A percentile compares a stretch with the other conserved stretches of the same genome.
These are phyloP conservation scores for Halteria grandinella DNA, from an alignment of 73 alveolate species.

Conservation along the genomic window DNA sequence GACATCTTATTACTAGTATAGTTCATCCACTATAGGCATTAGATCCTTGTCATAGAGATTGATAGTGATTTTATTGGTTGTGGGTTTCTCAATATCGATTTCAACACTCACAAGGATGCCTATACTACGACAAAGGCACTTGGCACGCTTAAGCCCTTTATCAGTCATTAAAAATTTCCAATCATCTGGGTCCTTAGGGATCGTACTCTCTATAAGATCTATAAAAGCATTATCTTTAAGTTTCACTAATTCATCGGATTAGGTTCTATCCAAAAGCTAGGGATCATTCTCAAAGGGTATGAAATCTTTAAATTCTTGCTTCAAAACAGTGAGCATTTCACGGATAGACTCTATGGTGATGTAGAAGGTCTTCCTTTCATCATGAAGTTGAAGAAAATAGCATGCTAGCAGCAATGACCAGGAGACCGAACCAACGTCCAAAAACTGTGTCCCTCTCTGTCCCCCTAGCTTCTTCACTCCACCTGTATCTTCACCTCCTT, in stretches of 20 bases:
- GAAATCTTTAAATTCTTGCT: constrained; percentile 20
- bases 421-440: constrained; percentile 42
- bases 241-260: constrained; percentile 11
- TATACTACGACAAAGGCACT: constrained; percentile 30
- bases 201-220: not conserved
- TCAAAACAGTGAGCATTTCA: constrained; percentile 40
- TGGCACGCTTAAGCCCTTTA: constrained; percentile 50
- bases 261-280: not conserved
- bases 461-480: not conserved
- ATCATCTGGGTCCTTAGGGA: not conserved
- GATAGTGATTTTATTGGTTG: constrained; percentile 30
- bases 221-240: constrained; percentile 37
- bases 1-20: no score
- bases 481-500: not conserved
- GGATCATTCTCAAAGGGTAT: constrained; percentile 50
- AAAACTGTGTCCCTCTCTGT: not conserved
- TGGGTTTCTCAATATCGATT: constrained; percentile 34
- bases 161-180: constrained; percentile 49
- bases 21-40: constrained; percentile 58
- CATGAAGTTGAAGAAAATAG: constrained; percentile 31
- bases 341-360: constrained; percentile 8
- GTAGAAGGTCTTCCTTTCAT: constrained; percentile 5
- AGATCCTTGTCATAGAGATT: constrained; percentile 48
- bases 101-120: constrained; percentile 39
- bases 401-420: constrained; percentile 45